These are phyloP conservation scores for Penicillium waksmanii DNA, from an alignment of 495 filamentous ascomycete genomes.

Conservation along the genomic window DNA sequence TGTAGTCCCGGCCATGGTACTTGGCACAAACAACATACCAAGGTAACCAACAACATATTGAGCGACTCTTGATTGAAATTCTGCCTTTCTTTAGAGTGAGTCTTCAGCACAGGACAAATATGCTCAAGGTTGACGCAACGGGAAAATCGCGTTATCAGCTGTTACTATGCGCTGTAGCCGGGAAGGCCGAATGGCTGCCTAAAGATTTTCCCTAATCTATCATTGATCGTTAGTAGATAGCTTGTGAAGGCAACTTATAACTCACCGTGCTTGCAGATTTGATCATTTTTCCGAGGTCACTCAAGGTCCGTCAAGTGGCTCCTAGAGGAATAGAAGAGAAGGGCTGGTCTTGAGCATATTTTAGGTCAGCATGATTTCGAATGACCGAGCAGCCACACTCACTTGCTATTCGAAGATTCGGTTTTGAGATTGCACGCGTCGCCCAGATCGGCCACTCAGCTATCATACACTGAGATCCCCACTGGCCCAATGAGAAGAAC, in stretches of 20 bases:
- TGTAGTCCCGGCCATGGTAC: too few species aligned
- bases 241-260: not conserved
- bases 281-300: not conserved
- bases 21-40: too few species aligned
- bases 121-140: too few species aligned
- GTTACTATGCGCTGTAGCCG: not conserved
- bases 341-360: not conserved
- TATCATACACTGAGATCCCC: too few species aligned
- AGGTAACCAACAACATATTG: too few species aligned
- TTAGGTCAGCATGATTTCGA: not conserved
- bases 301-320: not conserved
- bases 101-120: too few species aligned
- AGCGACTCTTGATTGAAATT: too few species aligned
- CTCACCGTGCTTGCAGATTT: not conserved
- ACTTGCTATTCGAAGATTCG: not conserved
- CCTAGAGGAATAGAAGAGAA: not conserved
- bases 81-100: too few species aligned
- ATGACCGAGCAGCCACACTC: not conserved
- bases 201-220: too few species aligned
- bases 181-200: not conserved
- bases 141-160: not conserved
- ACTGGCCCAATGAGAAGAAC: too few species aligned
- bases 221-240: not conserved
- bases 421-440: too few species aligned
- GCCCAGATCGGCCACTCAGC: too few species aligned